A percentile compares a stretch with the other conserved stretches of the same genome.
Evolutionary conservation across 2,329 filamentous ascomycete species (phyloP).

Genomic region (Periconia macrospinosa): DNA sequence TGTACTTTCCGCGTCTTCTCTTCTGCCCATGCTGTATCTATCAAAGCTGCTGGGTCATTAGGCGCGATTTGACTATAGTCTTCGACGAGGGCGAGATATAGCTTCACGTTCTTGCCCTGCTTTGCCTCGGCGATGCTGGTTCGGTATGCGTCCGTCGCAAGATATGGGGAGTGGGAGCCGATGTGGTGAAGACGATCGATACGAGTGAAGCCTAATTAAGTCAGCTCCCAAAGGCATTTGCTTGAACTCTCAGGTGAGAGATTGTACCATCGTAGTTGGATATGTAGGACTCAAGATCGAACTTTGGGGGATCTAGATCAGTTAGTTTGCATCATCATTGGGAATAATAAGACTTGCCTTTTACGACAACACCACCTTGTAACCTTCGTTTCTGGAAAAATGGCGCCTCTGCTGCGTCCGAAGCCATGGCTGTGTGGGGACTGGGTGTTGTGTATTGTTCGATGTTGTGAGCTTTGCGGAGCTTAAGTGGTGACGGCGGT

Average conservation of each 20-base stretch:
- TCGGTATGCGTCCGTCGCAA: constrained; percentile 80
- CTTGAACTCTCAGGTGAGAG: not conserved
- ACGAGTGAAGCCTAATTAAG: constrained; percentile 69
- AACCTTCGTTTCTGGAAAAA: constrained; percentile 37
- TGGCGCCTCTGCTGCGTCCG: constrained; percentile 37
- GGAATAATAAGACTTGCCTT: constrained; percentile 22
- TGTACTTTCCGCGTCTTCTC: constrained; percentile 67
- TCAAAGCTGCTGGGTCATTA: constrained; percentile 65
- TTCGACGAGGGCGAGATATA: constrained; percentile 71
- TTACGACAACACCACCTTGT: constrained; percentile 33
- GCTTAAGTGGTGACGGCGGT: constrained; percentile 5
- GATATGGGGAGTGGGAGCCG: constrained; percentile 72
- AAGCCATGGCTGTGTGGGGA: constrained; percentile 28
- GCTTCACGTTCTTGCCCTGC: constrained; percentile 68
- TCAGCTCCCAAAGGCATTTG: not conserved
- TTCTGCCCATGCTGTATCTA: constrained; percentile 77
- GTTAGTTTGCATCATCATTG: constrained; percentile 16
- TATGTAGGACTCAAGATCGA: constrained; percentile 90
- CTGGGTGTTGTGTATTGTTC: not conserved
- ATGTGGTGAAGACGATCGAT: constrained; percentile 82
- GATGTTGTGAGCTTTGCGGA: not conserved
- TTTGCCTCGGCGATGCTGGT: constrained; percentile 77
- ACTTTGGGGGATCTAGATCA: constrained; percentile 71
- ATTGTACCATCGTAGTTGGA: constrained; percentile 78
- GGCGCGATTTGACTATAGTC: constrained; percentile 66